Conservation (phyloP, 345 rosid genomes). For the Sapria himalayana region DNA sequence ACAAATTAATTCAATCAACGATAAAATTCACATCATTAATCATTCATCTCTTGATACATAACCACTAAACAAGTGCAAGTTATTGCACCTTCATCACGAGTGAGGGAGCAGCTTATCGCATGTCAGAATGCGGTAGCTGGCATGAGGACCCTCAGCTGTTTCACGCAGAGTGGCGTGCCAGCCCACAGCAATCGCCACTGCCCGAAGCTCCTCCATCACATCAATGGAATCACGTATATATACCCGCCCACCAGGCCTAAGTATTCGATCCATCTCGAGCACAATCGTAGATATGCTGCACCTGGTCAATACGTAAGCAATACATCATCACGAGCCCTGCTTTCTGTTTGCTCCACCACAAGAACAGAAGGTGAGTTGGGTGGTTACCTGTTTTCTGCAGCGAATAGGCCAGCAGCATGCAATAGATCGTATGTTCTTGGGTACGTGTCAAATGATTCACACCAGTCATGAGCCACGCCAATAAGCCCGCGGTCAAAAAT, state of each 20-base stretch:
- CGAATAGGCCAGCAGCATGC: conserved; percentile 84
- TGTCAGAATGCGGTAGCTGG: conserved; percentile 63
- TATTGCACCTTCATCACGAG: conserved; percentile 16
- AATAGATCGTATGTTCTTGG: conserved; percentile 85
- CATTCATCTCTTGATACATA: no score
- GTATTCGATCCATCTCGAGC: conserved; percentile 95
- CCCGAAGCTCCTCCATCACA: conserved; percentile 67
- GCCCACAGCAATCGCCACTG: conserved; percentile 58
- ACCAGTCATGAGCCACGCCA: conserved; percentile 97
- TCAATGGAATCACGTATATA: conserved; percentile 61
- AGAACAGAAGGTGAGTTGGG: no score
- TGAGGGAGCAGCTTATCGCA: conserved; percentile 46
- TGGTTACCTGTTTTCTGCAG: conserved; percentile 70
- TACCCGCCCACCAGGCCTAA: conserved; percentile 85
- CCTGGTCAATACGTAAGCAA: no score
- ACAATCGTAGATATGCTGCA: conserved; percentile 74
- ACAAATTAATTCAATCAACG: no score
- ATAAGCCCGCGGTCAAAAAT: conserved; percentile 89
- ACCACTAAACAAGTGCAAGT: no score
- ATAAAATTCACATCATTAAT: no score
- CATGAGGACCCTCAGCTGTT: conserved; percentile 91
- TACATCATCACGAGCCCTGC: no score
- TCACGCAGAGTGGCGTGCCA: conserved; percentile 46
- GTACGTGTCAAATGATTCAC: conserved; percentile 89
- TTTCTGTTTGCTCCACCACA: no score